Percentiles rank a stretch among this genome's conserved stretches.
phyloP scores from a whole-genome alignment of 345 rosid species.

The Excoecaria agallocha region DNA sequence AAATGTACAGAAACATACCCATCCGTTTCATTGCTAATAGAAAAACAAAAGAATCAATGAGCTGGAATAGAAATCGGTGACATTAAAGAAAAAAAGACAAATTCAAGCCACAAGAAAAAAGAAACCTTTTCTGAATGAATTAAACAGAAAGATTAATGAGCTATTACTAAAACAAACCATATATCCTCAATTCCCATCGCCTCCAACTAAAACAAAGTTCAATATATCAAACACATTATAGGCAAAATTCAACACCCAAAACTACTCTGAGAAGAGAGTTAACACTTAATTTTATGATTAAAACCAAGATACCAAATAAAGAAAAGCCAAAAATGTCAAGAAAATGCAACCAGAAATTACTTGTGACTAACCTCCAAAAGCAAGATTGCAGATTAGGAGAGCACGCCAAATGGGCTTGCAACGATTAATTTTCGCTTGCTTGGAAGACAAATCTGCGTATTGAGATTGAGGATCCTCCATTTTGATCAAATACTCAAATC shows the following conservation, averaged over 20 bases:
- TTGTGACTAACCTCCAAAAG: conserved; percentile 54
- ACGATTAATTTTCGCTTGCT: conserved; percentile 34
- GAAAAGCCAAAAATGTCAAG: background rate
- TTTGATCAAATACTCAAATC: background rate
- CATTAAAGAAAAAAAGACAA: background rate
- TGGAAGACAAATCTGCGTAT: conserved; percentile 21
- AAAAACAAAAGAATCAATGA: background rate
- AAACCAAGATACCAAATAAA: background rate
- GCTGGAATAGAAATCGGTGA: no score
- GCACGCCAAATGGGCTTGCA: conserved; percentile 56
- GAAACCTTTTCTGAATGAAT: background rate
- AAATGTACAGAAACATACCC: background rate
- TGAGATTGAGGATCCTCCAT: conserved; percentile 44
- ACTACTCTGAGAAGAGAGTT: no score
- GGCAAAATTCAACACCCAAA: conserved; percentile 12
- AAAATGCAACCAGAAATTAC: no score
- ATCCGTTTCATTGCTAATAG: background rate
- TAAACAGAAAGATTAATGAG: background rate
- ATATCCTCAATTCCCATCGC: background rate
- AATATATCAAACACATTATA: conserved; percentile 40
- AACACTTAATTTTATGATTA: background rate
- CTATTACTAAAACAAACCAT: background rate
- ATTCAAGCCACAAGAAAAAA: background rate
- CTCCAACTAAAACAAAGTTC: conserved; percentile 13
- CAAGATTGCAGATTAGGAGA: conserved; percentile 65